These are phyloP conservation scores for Aspergillus indologenus DNA, from an alignment of 495 filamentous ascomycete genomes.

Conservation along the genomic window DNA sequence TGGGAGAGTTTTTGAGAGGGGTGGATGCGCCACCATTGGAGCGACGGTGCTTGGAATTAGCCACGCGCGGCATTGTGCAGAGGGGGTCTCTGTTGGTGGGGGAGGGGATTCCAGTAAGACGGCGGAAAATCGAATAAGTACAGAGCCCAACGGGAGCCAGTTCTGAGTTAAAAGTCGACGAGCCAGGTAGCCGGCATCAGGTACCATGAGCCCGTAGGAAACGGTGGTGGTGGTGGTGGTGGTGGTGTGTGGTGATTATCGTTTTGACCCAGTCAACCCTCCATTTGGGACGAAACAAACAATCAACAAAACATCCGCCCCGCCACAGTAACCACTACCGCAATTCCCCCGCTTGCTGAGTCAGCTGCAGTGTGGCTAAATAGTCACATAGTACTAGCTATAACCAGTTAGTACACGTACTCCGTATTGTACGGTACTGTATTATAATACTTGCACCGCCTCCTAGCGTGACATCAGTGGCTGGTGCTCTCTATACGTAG, in stretches of 20 bases:
- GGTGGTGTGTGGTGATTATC: not conserved
- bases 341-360: conserved; percentile 4
- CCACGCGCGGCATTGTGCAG: conserved; percentile 69
- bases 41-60: conserved; percentile 53
- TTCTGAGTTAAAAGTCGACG: no score
- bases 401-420: no score
- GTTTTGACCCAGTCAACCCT: no score
- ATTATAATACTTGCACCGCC: not conserved
- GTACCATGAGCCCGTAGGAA: not conserved
- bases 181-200: no score
- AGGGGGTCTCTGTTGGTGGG: not conserved
- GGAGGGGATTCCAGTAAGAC: no score
- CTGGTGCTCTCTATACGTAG: not conserved
- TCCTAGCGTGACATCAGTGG: not conserved
- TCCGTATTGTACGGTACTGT: not conserved
- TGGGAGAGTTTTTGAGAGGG: conserved; percentile 60
- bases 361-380: not conserved
- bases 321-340: conserved; percentile 14
- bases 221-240: not conserved
- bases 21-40: conserved; percentile 50
- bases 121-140: no score
- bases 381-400: not conserved
- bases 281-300: conserved; percentile 16
- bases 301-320: conserved; percentile 40
- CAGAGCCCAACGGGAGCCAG: no score